Evolutionary conservation across 345 rosid genomes (phyloP), one percentile per base, ranked within the genome.

Genomic region (Noccaea caerulescens): DNA sequence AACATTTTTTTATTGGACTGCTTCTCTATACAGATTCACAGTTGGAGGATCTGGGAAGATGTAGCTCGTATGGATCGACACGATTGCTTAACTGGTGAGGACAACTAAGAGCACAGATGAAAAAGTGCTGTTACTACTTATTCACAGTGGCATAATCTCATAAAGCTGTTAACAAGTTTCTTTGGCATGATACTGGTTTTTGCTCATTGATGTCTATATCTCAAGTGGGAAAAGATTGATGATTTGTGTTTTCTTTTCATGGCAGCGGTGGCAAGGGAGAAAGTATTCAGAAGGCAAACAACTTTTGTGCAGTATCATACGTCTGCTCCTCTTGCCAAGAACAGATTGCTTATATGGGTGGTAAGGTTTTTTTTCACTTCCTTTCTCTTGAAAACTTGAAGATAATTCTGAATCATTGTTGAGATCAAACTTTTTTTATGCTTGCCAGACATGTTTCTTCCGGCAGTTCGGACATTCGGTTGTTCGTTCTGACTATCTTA

Each of bases 41-140:
- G 96, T 73, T 91, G 99, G 99, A 89, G 93, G 76, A 76, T 49
- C 4, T 94, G 99, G 97, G 99, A 94, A 78, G 95, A 86, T 25
- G 87, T 79, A 73, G 96, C 96, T 82, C 93, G 51, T 63, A 72
- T 57, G 84, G 95, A 91, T 69, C 79, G 72, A 34, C 83, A 82
- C 36, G 85, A 84, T 76, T 73, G 67, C 56, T 77, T 85, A 78
- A 76, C 83, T 72, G 95, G 99, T 94, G 79, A 79, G 82, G 16
- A 30, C 0, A n/a, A 20, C 23, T 20, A 10, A 43, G 2, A 43
- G 23, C 70, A 37, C 10, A 51, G 4, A 49, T 42, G 10, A 1
- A 20, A 27, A 57, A 56, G 44, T 69, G 39, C 0, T 56, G 63
- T 44, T 55, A 8, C 63, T 33, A 18, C 9, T 49, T 18, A 33